Evolutionary conservation across 495 filamentous ascomycete species (phyloP).

Genomic region (Aspergillus avenaceus): DNA sequence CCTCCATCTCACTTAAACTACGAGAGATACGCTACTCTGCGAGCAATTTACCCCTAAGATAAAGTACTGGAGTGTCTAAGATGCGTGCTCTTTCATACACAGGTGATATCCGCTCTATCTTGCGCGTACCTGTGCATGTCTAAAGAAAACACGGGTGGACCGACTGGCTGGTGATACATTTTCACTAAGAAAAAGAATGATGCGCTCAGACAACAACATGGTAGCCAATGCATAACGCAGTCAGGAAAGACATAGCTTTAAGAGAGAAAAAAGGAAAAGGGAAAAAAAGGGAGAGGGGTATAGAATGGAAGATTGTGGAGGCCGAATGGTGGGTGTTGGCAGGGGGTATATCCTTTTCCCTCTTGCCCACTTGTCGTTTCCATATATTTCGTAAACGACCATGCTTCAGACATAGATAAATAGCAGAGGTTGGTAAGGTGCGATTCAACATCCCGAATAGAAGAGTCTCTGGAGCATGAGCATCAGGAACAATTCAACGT

Average conservation of each 20-base stretch:
- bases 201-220: not conserved
- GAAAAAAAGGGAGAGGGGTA: no score
- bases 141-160: no score
- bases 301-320: not conserved
- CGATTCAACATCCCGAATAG: not conserved
- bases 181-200: no score
- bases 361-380: not conserved
- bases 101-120: conserved; percentile 12
- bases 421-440: not conserved
- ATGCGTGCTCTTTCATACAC: no score
- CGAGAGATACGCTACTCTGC: no score
- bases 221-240: not conserved
- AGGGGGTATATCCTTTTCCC: not conserved
- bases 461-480: not conserved
- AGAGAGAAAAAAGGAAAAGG: no score
- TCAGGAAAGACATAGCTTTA: not conserved
- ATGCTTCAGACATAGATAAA: not conserved
- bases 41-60: no score
- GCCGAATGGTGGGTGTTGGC: not conserved
- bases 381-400: no score
- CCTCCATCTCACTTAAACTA: no score
- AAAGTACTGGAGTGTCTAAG: no score
- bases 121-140: no score
- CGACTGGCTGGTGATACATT: not conserved
- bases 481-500: no score